phyloP scores from a whole-genome alignment of 2,329 filamentous ascomycete species.

The Cordyceps cicadae region DNA sequence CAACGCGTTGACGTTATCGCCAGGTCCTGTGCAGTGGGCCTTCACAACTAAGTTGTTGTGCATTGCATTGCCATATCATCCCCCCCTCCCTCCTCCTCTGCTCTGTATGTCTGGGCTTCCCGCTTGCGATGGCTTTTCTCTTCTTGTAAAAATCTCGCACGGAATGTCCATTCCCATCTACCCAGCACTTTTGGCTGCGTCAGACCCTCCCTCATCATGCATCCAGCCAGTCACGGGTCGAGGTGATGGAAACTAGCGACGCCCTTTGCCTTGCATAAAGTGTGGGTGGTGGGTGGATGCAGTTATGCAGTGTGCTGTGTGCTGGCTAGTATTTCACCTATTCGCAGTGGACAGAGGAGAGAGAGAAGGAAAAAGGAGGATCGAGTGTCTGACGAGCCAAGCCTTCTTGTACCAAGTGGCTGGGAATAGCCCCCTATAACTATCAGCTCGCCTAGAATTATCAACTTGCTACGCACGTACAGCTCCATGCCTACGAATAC shows the following conservation, averaged over 20 bases:
- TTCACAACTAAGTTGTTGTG: neutral
- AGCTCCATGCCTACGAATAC: too few relatives aligned
- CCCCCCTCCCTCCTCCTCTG: neutral
- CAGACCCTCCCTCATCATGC: neutral
- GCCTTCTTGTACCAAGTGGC: neutral
- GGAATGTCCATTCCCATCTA: neutral
- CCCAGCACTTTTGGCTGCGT: neutral
- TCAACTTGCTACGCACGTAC: too few relatives aligned
- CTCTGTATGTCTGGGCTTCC: neutral
- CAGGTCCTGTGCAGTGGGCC: neutral
- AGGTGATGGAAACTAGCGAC: neutral
- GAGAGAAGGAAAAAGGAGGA: neutral
- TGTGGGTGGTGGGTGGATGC: neutral
- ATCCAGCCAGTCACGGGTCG: neutral
- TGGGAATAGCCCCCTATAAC: neutral
- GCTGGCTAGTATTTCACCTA: too few relatives aligned
- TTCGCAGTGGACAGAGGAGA: too few relatives aligned
- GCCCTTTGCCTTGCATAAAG: neutral
- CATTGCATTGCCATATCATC: neutral
- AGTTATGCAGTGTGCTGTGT: neutral
- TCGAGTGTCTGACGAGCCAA: neutral
- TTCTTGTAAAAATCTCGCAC: neutral
- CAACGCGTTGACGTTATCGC: neutral
- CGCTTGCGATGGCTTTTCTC: neutral
- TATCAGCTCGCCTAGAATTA: neutral